Base-by-base conservation (phyloP, 1,284 basidiomycete genomes). In the Stereum hirsutum region DNA sequence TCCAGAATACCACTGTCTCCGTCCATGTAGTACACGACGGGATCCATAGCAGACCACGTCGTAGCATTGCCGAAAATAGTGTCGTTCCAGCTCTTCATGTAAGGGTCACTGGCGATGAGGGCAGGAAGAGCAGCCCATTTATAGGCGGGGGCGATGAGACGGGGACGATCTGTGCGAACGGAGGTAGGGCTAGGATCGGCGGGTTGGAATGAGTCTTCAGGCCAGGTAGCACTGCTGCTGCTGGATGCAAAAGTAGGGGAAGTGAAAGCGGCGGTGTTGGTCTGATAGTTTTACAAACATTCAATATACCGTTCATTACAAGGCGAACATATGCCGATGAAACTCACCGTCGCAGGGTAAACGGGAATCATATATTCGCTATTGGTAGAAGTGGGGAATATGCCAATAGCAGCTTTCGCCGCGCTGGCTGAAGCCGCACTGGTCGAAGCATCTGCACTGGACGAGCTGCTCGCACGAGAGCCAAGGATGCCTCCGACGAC, bases 1-100 rank as follows among this genome's bases (percentile, higher is more conserved):
- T 99, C 96, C 43, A 99, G 75, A 28, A 98, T 92, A 64, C 96
- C 96, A 48, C 89, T 95, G 50, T 72, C 74, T 36, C 89, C 85
- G 58, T 98, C 94, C 57, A 79, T 61, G 48, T 67, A 62, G 59
- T 96, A 96, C n/a, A 59, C 56, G 24, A 87, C 83, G 31, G 86
- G 80, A 19, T 72, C 70, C 28, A 70, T 57, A 44, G 60, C 55
- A 54, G 76, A 78, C 55, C 83, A 93, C 7, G 63, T 61, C 0
- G 89, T 78, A 6, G 94, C 95, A 62, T 99, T 98, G 48, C 64
- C 74, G 54, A 98, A 89, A 57, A 99, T 97, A 34, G 88, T 88
- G 33, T 74, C 71, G 66, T 99, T 97, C 95, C 94, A 99, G 46
- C 64, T 70, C 47, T 75, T 72, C 51, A 99, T 70, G 65, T 97